A percentile compares a stretch with the other conserved stretches of the same genome.
Evolutionary conservation across 768 basidiomycete species (phyloP).

Genomic region (Trametes sanguinea): DNA sequence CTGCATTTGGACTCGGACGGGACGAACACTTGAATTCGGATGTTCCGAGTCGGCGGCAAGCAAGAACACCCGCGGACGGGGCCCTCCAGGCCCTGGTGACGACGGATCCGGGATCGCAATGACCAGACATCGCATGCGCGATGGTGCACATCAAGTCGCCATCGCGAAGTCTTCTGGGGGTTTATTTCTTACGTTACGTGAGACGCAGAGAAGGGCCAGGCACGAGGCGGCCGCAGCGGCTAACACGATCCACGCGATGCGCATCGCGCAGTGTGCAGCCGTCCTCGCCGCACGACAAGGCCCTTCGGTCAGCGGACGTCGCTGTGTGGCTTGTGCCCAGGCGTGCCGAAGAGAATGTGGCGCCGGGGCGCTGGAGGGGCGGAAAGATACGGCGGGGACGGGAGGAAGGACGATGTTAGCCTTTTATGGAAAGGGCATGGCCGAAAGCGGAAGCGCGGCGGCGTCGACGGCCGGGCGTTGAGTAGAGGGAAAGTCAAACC

Average conservation of each 20-base stretch:
- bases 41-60: too few species aligned
- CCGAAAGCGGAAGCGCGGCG: conserved; percentile 9
- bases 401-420: conserved; percentile 18
- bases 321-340: too few species aligned
- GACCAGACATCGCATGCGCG: too few species aligned
- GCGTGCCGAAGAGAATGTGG: not conserved
- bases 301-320: too few species aligned
- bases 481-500: conserved; percentile 12
- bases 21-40: too few species aligned
- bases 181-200: conserved; percentile 2
- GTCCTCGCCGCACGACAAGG: too few species aligned
- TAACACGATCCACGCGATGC: not conserved
- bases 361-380: not conserved
- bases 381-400: not conserved
- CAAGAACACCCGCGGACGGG: not conserved
- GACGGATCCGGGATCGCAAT: not conserved
- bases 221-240: conserved; percentile 6
- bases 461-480: conserved; percentile 20
- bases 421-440: conserved; percentile 12
- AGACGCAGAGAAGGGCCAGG: not conserved
- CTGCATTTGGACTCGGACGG: too few species aligned
- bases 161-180: too few species aligned
- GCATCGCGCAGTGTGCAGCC: too few species aligned
- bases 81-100: not conserved
- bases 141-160: too few species aligned